phyloP scores from a whole-genome alignment of 805 yeast species.

The Ogataea chonburiensis region DNA sequence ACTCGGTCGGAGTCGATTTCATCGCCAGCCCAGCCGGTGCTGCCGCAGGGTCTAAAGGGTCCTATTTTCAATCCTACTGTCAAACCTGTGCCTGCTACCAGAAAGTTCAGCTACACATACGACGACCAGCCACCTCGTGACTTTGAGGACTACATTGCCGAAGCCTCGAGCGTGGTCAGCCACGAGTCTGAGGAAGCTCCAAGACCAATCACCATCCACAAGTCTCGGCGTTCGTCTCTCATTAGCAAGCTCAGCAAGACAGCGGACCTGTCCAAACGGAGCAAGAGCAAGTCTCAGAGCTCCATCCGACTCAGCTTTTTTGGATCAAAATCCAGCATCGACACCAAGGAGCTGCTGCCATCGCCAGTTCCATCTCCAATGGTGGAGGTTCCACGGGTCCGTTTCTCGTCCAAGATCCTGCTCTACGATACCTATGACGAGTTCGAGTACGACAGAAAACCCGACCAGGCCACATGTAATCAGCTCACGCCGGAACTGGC shows the following conservation, averaged over 20 bases:
- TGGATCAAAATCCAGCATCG: conserved; percentile 18
- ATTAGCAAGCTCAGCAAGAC: conserved; percentile 20
- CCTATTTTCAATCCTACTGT: conserved; percentile 47
- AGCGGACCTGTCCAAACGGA: conserved; percentile 11
- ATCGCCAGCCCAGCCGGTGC: conserved; percentile 9
- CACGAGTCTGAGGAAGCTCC: conserved; percentile 4
- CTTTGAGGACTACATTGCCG: conserved; percentile 24
- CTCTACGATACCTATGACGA: conserved; percentile 82
- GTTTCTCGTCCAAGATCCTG: conserved; percentile 78
- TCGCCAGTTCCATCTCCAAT: conserved; percentile 11
- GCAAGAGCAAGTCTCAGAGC: conserved; percentile 20
- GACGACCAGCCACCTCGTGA: conserved; percentile 20
- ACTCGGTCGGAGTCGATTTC: conserved; percentile 1
- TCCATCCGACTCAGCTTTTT: conserved; percentile 22
- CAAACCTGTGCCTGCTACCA: conserved; percentile 24
- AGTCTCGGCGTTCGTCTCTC: conserved; percentile 13
- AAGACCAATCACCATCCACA: conserved; percentile 9
- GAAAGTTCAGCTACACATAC: conserved; percentile 28
- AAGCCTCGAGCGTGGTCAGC: conserved; percentile 10
- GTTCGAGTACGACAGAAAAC: conserved; percentile 87
- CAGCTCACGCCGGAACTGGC: conserved; percentile 85
- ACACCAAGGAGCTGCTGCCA: conserved; percentile 12
- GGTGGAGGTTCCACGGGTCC: conserved; percentile 26
- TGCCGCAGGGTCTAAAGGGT: conserved; percentile 56
- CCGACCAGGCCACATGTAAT: conserved; percentile 90